phyloP scores from a whole-genome alignment of 805 yeast genomes.

The Komagataella mondaviorum region DNA sequence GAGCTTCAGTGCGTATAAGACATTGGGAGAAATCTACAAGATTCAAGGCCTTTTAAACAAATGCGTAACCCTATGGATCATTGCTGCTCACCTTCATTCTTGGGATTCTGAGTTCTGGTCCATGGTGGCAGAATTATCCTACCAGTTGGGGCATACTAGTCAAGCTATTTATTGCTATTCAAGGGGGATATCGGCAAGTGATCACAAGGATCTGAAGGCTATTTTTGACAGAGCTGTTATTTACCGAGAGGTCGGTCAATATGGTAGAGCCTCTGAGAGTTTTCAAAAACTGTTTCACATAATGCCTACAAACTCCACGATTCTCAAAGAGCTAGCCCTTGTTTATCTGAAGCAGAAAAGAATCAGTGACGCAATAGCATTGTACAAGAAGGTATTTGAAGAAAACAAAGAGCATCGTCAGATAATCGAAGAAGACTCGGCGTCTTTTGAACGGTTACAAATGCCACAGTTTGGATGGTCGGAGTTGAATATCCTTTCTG shows the following conservation, averaged over 20 bases:
- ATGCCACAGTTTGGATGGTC: conserved; percentile 71
- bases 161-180: conserved; percentile 75
- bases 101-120: conserved; percentile 73
- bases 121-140: conserved; percentile 55
- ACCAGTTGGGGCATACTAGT: conserved; percentile 49
- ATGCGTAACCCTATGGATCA: conserved; percentile 69
- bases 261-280: conserved; percentile 63
- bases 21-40: conserved; percentile 74
- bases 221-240: conserved; percentile 54
- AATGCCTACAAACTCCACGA: conserved; percentile 45
- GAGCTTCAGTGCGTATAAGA: conserved; percentile 75
- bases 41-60: conserved; percentile 53
- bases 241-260: conserved; percentile 52
- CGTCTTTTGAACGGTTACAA: conserved; percentile 5
- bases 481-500: conserved; percentile 72
- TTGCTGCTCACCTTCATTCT: conserved; percentile 69
- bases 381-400: conserved; percentile 52
- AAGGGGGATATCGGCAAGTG: conserved; percentile 36
- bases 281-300: conserved; percentile 42
- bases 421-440: conserved; percentile 9
- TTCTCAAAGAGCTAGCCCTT: conserved; percentile 49
- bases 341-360: conserved; percentile 40
- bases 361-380: conserved; percentile 58
- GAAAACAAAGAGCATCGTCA: conserved; percentile 34
- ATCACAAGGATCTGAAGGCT: conserved; percentile 34